Percentiles rank a stretch among this genome's conserved stretches.
Evolutionary conservation across 2,329 filamentous ascomycete species (phyloP).

Genomic region (Orbilia javanica): DNA sequence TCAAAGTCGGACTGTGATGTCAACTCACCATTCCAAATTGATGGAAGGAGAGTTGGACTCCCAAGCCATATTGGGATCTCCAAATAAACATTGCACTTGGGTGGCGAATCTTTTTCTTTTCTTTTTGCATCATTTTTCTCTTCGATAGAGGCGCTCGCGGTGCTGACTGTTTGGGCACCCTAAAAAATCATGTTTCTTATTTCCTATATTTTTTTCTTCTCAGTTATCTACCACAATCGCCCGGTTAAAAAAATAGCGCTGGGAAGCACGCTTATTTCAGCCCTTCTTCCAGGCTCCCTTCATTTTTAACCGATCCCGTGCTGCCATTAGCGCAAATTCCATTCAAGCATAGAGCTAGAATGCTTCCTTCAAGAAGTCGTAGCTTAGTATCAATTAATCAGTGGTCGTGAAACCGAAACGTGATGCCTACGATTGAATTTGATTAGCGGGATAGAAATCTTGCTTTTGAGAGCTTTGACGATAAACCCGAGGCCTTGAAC

Average conservation of each 20-base stretch:
- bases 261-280: neutral
- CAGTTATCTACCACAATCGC: neutral
- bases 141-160: neutral
- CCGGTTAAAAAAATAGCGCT: neutral
- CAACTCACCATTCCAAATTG: constrained; percentile 24
- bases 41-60: constrained; percentile 23
- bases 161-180: neutral
- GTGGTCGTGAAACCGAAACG: neutral
- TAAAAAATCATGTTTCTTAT: neutral
- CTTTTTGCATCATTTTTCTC: neutral
- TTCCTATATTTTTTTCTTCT: neutral
- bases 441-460: neutral
- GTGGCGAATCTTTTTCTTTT: neutral
- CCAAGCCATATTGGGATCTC: constrained; percentile 30
- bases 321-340: neutral
- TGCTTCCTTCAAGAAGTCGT: neutral
- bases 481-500: neutral
- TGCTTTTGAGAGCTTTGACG: neutral
- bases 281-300: neutral
- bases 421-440: neutral
- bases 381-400: neutral
- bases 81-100: neutral
- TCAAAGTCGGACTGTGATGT: constrained; percentile 37
- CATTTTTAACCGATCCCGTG: neutral
- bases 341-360: neutral